phyloP scores from a whole-genome alignment of 2,329 filamentous ascomycete species.

The Alternaria sp. region DNA sequence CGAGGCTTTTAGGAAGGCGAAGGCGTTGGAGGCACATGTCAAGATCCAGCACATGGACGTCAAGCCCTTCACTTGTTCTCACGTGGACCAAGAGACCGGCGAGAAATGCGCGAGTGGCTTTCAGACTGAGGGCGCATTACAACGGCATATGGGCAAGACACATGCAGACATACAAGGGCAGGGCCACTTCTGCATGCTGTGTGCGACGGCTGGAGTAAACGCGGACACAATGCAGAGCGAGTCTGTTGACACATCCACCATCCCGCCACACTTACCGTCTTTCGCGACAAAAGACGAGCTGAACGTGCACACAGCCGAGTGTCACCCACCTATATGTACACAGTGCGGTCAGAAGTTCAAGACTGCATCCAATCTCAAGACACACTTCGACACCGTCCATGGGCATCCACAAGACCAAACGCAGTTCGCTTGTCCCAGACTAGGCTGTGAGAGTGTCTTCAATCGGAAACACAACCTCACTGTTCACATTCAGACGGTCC shows the following conservation, averaged over 20 bases:
- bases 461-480: constrained; percentile 84
- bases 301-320: constrained; percentile 73
- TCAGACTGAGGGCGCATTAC: constrained; percentile 73
- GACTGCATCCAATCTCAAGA: constrained; percentile 59
- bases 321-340: constrained; percentile 74
- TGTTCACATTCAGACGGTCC: constrained; percentile 77
- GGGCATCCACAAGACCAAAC: constrained; percentile 46
- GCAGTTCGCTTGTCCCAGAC: constrained; percentile 68
- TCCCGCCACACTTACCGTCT: constrained; percentile 17
- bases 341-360: constrained; percentile 75
- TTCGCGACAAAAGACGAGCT: constrained; percentile 78
- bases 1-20: constrained; percentile 84
- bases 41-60: constrained; percentile 75
- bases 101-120: constrained; percentile 71
- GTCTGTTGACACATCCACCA: background rate
- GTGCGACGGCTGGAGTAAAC: constrained; percentile 51
- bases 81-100: constrained; percentile 60
- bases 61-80: constrained; percentile 73
- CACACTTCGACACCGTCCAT: constrained; percentile 79
- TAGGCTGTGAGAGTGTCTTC: constrained; percentile 76
- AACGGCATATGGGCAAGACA: constrained; percentile 71
- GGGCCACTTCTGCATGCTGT: constrained; percentile 80
- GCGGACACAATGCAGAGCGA: constrained; percentile 37
- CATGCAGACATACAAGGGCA: constrained; percentile 65
- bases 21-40: constrained; percentile 84